Conservation (phyloP, 257 asterid species). For the Ilex asprella region DNA sequence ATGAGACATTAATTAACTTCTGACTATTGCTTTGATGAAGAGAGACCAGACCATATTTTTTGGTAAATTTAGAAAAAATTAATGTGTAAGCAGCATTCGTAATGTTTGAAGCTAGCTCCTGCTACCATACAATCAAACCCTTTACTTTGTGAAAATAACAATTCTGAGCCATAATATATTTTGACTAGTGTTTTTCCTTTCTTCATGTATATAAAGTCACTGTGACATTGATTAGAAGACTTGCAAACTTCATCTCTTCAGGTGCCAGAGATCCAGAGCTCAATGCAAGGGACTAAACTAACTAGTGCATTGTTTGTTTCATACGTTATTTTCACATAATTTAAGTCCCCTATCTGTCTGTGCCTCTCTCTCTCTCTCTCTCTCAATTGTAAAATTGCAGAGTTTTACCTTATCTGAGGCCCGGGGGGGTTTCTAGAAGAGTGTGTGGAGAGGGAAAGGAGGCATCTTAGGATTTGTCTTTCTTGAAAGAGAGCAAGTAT, state of each 20-base stretch:
- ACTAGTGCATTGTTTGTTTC: too few relatives aligned
- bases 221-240: too few relatives aligned
- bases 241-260: too few relatives aligned
- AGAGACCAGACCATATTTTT: neutral
- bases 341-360: slow-evolving; percentile 13
- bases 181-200: too few relatives aligned
- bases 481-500: slow-evolving; percentile 12
- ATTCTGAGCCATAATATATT: too few relatives aligned
- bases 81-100: neutral
- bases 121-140: slow-evolving; percentile 1
- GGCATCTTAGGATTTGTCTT: slow-evolving; percentile 23
- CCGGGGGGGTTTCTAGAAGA: slow-evolving; percentile 13
- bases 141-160: slow-evolving; percentile 32
- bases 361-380: slow-evolving; percentile 16
- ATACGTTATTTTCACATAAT: neutral
- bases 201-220: too few relatives aligned
- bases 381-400: slow-evolving; percentile 26
- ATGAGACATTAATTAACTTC: neutral
- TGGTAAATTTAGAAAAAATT: too few relatives aligned
- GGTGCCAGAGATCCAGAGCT: too few relatives aligned
- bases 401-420: slow-evolving; percentile 17
- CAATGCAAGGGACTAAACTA: too few relatives aligned
- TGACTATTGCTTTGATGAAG: neutral
- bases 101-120: neutral
- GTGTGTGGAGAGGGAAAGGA: slow-evolving; percentile 9